phyloP scores from a whole-genome alignment of 2,329 filamentous ascomycete species.

The Neoascochyta sp. region DNA sequence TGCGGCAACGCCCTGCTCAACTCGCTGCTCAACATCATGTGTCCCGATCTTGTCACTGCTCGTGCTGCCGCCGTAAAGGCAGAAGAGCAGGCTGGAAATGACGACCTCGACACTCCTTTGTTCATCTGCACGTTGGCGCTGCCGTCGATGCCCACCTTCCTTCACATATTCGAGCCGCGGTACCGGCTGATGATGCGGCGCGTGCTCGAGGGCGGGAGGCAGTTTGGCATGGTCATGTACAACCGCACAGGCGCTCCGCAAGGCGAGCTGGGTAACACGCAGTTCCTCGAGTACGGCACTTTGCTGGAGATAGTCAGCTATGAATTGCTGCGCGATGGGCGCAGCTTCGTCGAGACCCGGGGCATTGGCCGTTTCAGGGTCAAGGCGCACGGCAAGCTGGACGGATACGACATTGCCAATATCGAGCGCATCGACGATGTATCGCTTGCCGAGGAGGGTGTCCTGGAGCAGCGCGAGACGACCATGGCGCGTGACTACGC shows the following conservation, averaged over 20 bases:
- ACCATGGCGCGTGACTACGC: conserved; percentile 35
- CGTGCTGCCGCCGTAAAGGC: conserved; percentile 55
- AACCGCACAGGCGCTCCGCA: conserved; percentile 54
- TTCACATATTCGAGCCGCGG: conserved; percentile 89
- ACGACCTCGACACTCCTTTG: conserved; percentile 59
- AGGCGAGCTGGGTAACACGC: conserved; percentile 50
- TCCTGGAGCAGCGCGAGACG: conserved; percentile 67
- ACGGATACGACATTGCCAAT: conserved; percentile 75
- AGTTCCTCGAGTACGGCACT: conserved; percentile 73
- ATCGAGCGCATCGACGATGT: conserved; percentile 78
- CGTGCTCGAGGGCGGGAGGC: conserved; percentile 66
- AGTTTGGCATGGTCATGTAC: conserved; percentile 82
- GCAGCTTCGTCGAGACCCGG: conserved; percentile 74
- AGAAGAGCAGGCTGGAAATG: conserved; percentile 55
- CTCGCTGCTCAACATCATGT: conserved; percentile 64
- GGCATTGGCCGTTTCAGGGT: conserved; percentile 76
- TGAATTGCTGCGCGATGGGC: conserved; percentile 72
- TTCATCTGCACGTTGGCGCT: conserved; percentile 83
- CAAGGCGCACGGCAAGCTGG: conserved; percentile 58
- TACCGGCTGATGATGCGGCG: conserved; percentile 87
- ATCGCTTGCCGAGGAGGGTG: conserved; percentile 75
- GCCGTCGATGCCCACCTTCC: conserved; percentile 74
- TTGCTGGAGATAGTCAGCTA: conserved; percentile 71
- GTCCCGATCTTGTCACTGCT: conserved; percentile 58
- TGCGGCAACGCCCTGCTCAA: conserved; percentile 61